Conservation (phyloP, 2,329 filamentous ascomycete species). For the Fusarium concolor region DNA sequence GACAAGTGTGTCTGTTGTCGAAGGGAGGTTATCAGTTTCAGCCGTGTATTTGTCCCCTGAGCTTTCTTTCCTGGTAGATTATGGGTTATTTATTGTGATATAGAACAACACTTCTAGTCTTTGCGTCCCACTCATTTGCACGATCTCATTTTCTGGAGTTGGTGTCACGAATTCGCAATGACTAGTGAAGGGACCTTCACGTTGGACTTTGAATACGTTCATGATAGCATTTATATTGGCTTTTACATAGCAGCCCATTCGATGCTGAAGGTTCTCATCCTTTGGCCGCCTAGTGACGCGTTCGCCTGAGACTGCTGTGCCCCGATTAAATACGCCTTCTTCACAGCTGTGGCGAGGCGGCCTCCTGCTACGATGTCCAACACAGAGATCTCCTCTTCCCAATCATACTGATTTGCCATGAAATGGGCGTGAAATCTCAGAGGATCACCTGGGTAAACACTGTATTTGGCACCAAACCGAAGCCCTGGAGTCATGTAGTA, state of each 20-base stretch:
- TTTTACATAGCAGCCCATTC: conserved; percentile 93
- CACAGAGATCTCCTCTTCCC: conserved; percentile 87
- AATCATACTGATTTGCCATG: conserved; percentile 83
- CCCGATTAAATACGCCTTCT: conserved; percentile 93
- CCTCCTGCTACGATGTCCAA: conserved; percentile 89
- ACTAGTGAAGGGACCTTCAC: conserved; percentile 6
- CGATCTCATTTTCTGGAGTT: conserved; percentile 28
- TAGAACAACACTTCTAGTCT: conserved; percentile 46
- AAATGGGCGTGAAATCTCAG: conserved; percentile 97
- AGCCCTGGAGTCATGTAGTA: conserved; percentile 94
- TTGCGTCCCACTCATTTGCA: background rate
- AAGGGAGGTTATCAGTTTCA: conserved; percentile 88
- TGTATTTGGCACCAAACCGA: conserved; percentile 93
- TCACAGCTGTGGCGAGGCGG: conserved; percentile 90
- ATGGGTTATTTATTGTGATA: background rate
- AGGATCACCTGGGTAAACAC: conserved; percentile 94
- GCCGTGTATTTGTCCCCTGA: conserved; percentile 85
- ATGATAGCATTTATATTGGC: conserved; percentile 19
- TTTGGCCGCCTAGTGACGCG: conserved; percentile 49
- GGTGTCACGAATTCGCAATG: conserved; percentile 15
- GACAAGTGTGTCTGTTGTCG: conserved; percentile 96
- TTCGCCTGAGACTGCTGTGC: conserved; percentile 63
- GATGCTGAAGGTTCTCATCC: conserved; percentile 80
- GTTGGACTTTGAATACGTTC: conserved; percentile 5
- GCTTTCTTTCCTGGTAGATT: background rate